Evolutionary conservation across 2,329 filamentous ascomycete species (phyloP).

Genomic region (Fusarium sp.): DNA sequence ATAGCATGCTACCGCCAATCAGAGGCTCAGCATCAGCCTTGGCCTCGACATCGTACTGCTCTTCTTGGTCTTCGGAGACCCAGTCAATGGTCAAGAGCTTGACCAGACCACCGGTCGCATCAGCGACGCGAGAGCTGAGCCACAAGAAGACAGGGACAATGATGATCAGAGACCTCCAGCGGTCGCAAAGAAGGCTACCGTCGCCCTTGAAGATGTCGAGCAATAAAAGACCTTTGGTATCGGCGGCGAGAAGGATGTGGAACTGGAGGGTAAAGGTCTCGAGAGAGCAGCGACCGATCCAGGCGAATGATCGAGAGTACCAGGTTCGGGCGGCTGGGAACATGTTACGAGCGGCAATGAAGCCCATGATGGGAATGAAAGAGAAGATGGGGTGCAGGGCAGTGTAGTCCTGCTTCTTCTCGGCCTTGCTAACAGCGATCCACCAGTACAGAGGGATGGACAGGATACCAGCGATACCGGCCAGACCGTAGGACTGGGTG

Average conservation of each 20-base stretch:
- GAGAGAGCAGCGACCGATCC: slow-evolving; percentile 66
- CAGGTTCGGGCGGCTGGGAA: slow-evolving; percentile 27
- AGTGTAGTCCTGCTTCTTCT: slow-evolving; percentile 56
- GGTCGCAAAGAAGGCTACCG: slow-evolving; percentile 37
- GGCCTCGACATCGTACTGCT: slow-evolving; percentile 29
- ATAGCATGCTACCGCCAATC: slow-evolving; percentile 22
- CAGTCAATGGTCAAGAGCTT: slow-evolving; percentile 36
- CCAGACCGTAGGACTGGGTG: slow-evolving; percentile 34
- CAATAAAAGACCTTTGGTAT: slow-evolving; percentile 60
- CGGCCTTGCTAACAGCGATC: slow-evolving; percentile 48
- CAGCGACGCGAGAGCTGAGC: slow-evolving; percentile 40
- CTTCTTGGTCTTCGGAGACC: slow-evolving; percentile 12
- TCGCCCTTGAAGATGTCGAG: slow-evolving; percentile 38
- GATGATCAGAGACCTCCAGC: slow-evolving; percentile 43
- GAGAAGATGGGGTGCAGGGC: slow-evolving; percentile 65
- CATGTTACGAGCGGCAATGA: slow-evolving; percentile 64
- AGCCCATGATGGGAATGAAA: slow-evolving; percentile 64
- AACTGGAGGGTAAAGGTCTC: slow-evolving; percentile 71
- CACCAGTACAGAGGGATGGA: slow-evolving; percentile 46
- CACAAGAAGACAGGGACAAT: slow-evolving; percentile 46
- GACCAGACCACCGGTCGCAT: slow-evolving; percentile 37
- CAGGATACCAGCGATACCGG: slow-evolving; percentile 29
- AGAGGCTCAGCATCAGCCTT: slow-evolving; percentile 36
- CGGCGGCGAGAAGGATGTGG: slow-evolving; percentile 70
- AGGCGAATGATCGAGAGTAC: slow-evolving; percentile 58